A percentile compares a stretch with the other conserved stretches of the same genome.
These are phyloP conservation scores for Prunus campanulata DNA, from an alignment of 306 rosid species.

Conservation along the genomic window DNA sequence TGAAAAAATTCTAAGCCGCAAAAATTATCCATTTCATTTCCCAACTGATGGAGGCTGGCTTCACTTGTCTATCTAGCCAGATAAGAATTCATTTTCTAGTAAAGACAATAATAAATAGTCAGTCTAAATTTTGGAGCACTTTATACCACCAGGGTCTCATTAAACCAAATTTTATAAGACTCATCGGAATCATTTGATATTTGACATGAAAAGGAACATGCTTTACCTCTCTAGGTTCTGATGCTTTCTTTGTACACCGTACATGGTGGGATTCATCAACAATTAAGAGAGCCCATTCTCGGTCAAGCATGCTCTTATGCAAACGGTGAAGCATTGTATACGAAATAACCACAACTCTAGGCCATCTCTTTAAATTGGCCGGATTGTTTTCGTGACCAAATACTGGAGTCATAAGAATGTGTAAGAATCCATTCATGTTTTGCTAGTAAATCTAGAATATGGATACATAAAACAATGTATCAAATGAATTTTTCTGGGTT, in stretches of 20 bases:
- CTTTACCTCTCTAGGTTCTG: conserved; percentile 84
- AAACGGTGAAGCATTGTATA: conserved; percentile 88
- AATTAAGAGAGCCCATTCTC: conserved; percentile 79
- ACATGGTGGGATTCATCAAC: conserved; percentile 96
- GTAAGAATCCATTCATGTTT: background rate
- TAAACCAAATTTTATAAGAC: background rate
- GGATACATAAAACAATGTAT: background rate
- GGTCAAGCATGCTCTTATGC: conserved; percentile 75
- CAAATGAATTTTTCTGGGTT: background rate
- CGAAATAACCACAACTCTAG: conserved; percentile 86
- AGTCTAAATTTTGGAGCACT: background rate
- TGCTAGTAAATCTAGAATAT: background rate
- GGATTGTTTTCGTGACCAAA: conserved; percentile 92
- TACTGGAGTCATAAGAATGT: conserved; percentile 46
- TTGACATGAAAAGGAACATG: conserved; percentile 14
- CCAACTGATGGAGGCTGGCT: background rate
- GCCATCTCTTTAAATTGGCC: conserved; percentile 58
- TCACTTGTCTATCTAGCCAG: background rate
- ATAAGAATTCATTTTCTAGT: background rate
- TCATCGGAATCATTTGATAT: background rate
- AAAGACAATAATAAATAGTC: background rate
- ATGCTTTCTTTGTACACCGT: conserved; percentile 70
- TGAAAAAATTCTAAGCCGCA: background rate
- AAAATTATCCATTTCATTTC: background rate
- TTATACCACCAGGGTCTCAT: background rate